Evolutionary conservation across 208 protist species (phyloP).

Genomic region (Trypanosoma rangeli): DNA sequence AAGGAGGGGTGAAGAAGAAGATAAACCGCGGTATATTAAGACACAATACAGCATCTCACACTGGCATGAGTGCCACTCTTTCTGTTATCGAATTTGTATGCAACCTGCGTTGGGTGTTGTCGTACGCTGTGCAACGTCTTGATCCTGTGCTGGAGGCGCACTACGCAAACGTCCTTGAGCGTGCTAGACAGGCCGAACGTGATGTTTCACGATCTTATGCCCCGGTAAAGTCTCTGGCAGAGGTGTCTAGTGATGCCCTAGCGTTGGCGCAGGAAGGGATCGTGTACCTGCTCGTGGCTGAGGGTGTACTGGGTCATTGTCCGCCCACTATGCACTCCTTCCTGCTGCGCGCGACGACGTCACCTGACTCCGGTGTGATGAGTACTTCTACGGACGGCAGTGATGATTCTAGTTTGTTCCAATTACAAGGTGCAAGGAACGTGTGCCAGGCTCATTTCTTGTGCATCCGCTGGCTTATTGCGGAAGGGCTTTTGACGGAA

Average conservation of each 20-base stretch:
- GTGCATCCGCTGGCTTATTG: slow-evolving; percentile 29
- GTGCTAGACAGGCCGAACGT: slow-evolving; percentile 17
- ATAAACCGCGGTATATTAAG: not conserved
- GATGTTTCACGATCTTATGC: slow-evolving; percentile 29
- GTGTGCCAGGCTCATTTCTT: slow-evolving; percentile 31
- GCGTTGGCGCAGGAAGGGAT: slow-evolving; percentile 42
- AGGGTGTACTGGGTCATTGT: slow-evolving; percentile 59
- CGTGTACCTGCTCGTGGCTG: slow-evolving; percentile 71
- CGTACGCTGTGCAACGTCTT: slow-evolving; percentile 40
- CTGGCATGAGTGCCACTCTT: slow-evolving; percentile 18
- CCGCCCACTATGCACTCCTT: slow-evolving; percentile 81
- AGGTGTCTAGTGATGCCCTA: slow-evolving; percentile 45
- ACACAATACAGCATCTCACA: not conserved
- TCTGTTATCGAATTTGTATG: slow-evolving; percentile 62
- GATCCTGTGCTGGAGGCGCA: slow-evolving; percentile 46
- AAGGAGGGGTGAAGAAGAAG: not conserved
- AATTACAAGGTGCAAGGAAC: not conserved
- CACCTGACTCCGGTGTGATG: not conserved
- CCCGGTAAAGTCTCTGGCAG: slow-evolving; percentile 27
- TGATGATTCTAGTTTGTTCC: slow-evolving; percentile 27
- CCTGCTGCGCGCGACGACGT: slow-evolving; percentile 30
- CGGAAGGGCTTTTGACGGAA: slow-evolving; percentile 26
- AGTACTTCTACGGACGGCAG: slow-evolving; percentile 28
- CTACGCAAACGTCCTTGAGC: slow-evolving; percentile 34
- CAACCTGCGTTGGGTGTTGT: slow-evolving; percentile 70